Base-by-base conservation (phyloP, 2,329 filamentous ascomycete genomes). In the Pestalotiopsis sp. region DNA sequence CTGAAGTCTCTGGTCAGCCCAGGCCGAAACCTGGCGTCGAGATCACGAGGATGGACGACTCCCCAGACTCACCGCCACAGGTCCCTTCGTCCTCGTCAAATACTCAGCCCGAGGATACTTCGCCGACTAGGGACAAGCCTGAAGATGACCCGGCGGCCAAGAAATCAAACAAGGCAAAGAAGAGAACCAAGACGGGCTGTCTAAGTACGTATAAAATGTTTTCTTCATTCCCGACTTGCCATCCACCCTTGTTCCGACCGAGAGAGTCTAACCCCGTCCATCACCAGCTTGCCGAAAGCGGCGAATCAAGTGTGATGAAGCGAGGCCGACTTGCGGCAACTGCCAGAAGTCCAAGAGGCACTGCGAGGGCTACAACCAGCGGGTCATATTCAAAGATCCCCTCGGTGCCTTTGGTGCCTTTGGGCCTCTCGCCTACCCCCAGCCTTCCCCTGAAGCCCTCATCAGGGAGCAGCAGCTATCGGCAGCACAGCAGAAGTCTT, bases 261-360 rank as follows among this genome's bases (percentile, higher is more conserved):
- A 36, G 31, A 62, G 63, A 41, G 62, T 68, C 63, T 70, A 60
- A 77, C 60, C 68, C 69, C 72, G 66, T 70, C 7, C 9, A 52
- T 23, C 9, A 52, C 7, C 72, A 95, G 93, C 96, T 68, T 99
- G 96, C 82, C 92, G 96, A 71, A 95, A 93, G 81, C 91, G 96
- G 66, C 92, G 96, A 71, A 98, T 99, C 81, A 99, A 98, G 82
- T 99, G 96, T 80, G 96, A 96, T 71, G 96, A 98, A 79, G 93
- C 94, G 75, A 88, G 92, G 64, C 93, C 93, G 31, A 92, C 87
- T 36, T 96, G 93, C 81, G 90, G 87, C 76, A 97, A 97, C 77
- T 97, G 93, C 81, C 90, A 92, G 82, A 96, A 95, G 77, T 95
- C 93, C 20, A 95, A 95, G 80, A 88, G 93, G 14, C 85, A 90